Evolutionary conservation across 768 basidiomycete genomes (phyloP).

Genomic region (Lactarius trivialis): DNA sequence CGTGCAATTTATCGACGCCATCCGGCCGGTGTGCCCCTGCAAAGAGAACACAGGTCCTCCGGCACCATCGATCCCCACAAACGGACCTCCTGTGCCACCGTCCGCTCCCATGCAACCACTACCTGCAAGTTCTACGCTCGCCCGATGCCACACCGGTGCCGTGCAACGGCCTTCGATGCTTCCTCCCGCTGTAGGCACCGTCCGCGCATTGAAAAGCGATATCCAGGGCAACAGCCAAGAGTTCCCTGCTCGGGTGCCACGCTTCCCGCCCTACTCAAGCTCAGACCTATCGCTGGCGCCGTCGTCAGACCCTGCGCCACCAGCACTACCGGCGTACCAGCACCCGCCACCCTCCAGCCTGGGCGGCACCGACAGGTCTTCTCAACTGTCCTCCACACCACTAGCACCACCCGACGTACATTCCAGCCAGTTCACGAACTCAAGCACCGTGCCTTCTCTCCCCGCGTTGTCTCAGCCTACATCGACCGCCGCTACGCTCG

Average conservation of each 20-base stretch:
- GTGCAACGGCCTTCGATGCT: constrained; percentile 5
- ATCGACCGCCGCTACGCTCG: constrained; percentile 2
- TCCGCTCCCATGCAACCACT: background rate
- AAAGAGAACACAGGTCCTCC: constrained; percentile 44
- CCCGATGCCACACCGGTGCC: background rate
- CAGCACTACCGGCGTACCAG: background rate
- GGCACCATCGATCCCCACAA: constrained; percentile 21
- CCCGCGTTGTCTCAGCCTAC: constrained; percentile 15
- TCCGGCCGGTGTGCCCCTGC: constrained; percentile 69
- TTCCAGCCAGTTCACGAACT: background rate
- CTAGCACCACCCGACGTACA: background rate
- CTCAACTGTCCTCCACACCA: background rate
- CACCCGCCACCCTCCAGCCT: background rate
- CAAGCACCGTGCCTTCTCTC: constrained; percentile 1
- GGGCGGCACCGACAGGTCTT: background rate
- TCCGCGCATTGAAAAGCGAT: background rate
- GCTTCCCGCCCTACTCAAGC: constrained; percentile 4
- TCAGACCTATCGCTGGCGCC: constrained; percentile 12
- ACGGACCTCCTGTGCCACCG: constrained; percentile 22
- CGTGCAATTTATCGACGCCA: constrained; percentile 51
- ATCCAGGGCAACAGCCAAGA: background rate
- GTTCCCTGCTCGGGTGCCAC: background rate
- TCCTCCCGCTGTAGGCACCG: background rate
- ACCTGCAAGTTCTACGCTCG: background rate
- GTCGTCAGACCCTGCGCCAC: background rate